A percentile compares a stretch with the other conserved stretches of the same genome.
phyloP scores from a whole-genome alignment of 2,329 filamentous ascomycete species.

The Pseudocercospora pini-densiflorae region DNA sequence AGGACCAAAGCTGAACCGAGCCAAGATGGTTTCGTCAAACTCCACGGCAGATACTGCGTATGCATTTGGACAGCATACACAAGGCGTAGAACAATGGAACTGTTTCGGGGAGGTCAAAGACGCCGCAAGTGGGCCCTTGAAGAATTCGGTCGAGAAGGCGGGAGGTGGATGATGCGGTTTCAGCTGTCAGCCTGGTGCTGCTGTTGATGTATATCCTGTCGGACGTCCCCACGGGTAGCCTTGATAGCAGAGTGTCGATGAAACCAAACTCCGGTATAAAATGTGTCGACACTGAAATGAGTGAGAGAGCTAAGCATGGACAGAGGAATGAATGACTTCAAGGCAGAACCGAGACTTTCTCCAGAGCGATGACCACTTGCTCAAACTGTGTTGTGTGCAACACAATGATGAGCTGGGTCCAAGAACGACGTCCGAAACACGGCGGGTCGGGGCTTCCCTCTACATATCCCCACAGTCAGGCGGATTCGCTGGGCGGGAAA shows the following conservation, averaged over 20 bases:
- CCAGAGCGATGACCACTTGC: conserved; percentile 13
- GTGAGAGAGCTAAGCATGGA: conserved; percentile 15
- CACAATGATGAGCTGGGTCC: conserved; percentile 22
- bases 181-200: conserved; percentile 26
- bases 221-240: conserved; percentile 27
- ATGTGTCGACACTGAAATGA: conserved; percentile 10
- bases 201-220: conserved; percentile 20
- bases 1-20: conserved; percentile 12
- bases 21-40: conserved; percentile 2
- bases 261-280: conserved; percentile 15
- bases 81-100: conserved; percentile 14
- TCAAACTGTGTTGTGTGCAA: conserved; percentile 15
- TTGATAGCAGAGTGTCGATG: conserved; percentile 15
- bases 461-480: conserved; percentile 32
- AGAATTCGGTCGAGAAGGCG: conserved; percentile 9
- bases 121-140: conserved; percentile 3
- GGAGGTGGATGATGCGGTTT: conserved; percentile 20
- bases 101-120: conserved; percentile 14
- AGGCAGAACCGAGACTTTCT: conserved; percentile 11
- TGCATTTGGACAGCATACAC: conserved; percentile 13
- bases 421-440: conserved; percentile 32
- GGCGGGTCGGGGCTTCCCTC: conserved; percentile 29
- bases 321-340: conserved; percentile 19
- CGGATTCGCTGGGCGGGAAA: conserved; percentile 20
- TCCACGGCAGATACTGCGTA: conserved; percentile 5